Conservation (phyloP, 345 rosid species). For the Raphanus raphanistrum region DNA sequence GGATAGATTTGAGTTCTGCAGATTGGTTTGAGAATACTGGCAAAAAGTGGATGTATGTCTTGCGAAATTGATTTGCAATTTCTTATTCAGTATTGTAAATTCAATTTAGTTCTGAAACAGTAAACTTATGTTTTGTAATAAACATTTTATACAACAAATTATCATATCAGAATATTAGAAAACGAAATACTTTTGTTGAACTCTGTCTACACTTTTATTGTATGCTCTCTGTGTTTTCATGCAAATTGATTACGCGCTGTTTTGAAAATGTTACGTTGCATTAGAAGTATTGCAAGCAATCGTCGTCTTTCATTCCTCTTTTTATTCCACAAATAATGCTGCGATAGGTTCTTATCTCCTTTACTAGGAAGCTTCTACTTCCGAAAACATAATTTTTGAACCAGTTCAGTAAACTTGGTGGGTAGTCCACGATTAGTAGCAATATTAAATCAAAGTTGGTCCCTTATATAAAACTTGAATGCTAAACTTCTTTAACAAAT, state of each 20-base stretch:
- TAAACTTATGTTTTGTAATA: neutral
- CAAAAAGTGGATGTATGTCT: slow-evolving; percentile 3
- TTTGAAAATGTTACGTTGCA: neutral
- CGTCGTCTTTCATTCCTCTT: neutral
- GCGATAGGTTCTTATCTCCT: too few species aligned
- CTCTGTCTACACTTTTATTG: neutral
- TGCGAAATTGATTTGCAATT: neutral
- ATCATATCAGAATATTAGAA: neutral
- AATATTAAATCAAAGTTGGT: neutral
- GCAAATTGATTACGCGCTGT: neutral
- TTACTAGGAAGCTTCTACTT: neutral
- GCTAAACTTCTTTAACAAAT: neutral
- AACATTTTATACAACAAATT: neutral
- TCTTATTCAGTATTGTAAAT: neutral
- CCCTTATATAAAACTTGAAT: neutral
- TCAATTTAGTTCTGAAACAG: slow-evolving; percentile 7
- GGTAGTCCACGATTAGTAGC: neutral
- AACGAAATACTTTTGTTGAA: neutral
- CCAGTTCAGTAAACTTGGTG: neutral
- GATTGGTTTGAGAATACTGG: slow-evolving; percentile 9
- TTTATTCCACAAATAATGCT: neutral
- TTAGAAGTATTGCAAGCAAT: neutral
- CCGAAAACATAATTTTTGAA: neutral
- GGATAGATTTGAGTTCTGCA: neutral
- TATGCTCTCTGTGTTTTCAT: neutral